These are phyloP conservation scores for Paramecium primaurelia DNA, from an alignment of 73 alveolate species.

Conservation along the genomic window DNA sequence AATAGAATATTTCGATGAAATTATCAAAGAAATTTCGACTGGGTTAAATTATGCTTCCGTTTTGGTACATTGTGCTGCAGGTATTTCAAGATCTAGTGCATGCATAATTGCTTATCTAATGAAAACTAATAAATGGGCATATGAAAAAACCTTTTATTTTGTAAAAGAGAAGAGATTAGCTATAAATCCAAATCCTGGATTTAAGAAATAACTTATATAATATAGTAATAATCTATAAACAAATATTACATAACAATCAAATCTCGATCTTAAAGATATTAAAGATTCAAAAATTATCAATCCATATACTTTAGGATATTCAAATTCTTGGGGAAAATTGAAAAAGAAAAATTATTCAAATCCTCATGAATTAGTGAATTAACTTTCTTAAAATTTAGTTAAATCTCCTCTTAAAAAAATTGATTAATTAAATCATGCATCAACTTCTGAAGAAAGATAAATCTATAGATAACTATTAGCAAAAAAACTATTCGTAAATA, in stretches of 20 bases:
- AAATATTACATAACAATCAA: not conserved
- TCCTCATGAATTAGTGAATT: not conserved
- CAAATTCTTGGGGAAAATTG: not conserved
- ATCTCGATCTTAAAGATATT: not conserved
- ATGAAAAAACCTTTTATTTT: conserved; percentile 65
- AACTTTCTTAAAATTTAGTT: not conserved
- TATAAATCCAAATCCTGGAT: conserved; percentile 71
- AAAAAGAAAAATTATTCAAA: not conserved
- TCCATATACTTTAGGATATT: not conserved
- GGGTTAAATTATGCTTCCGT: conserved; percentile 72
- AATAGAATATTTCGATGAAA: conserved; percentile 64
- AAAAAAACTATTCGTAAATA: not conserved
- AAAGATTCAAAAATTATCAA: not conserved
- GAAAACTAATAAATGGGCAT: conserved; percentile 62
- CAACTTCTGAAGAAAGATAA: conserved; percentile 8
- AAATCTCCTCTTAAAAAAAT: not conserved
- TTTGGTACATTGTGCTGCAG: conserved; percentile 77
- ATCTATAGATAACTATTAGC: not conserved
- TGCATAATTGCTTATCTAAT: conserved; percentile 69
- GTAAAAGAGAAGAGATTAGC: conserved; percentile 65
- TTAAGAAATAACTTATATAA: conserved; percentile 62
- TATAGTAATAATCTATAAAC: conserved; percentile 54
- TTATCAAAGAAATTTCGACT: conserved; percentile 57
- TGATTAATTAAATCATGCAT: not conserved
- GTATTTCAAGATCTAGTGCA: conserved; percentile 67